Evolutionary conservation across 768 basidiomycete species (phyloP).

Genomic region (Boletus vermiculosoides): DNA sequence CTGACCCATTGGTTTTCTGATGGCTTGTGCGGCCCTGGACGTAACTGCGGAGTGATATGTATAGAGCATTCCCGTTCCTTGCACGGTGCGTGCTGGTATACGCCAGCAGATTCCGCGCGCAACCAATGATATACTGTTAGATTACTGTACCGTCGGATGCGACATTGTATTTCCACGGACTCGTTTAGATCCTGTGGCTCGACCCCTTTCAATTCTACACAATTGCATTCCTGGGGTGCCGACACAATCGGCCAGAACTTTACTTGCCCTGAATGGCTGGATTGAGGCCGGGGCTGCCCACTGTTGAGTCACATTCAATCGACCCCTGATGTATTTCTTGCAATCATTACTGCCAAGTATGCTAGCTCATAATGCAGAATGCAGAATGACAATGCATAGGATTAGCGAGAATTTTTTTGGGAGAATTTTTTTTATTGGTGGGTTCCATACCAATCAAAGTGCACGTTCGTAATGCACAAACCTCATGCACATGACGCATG

Average conservation of each 20-base stretch:
- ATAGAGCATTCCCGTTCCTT: not conserved
- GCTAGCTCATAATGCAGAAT: not conserved
- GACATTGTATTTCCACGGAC: not conserved
- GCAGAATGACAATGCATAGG: no score
- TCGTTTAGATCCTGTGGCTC: not conserved
- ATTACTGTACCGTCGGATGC: not conserved
- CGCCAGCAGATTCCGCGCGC: not conserved
- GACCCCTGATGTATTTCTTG: not conserved
- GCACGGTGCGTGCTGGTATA: not conserved
- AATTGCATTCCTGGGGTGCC: not conserved
- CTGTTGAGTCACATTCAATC: not conserved
- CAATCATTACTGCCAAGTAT: not conserved
- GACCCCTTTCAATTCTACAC: not conserved
- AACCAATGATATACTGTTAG: not conserved
- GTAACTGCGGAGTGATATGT: not conserved
- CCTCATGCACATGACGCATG: not conserved
- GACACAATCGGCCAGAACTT: constrained; percentile 2
- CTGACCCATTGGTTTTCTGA: not conserved
- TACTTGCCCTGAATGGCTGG: constrained; percentile 3
- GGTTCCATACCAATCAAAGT: not conserved
- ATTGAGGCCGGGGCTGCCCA: not conserved
- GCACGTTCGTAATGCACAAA: not conserved
- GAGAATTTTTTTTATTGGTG: not conserved
- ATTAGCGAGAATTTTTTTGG: not conserved
- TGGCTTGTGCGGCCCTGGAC: not conserved